These are phyloP conservation scores for Monosporascus sp. DNA, from an alignment of 2,329 filamentous ascomycete species.

Conservation along the genomic window DNA sequence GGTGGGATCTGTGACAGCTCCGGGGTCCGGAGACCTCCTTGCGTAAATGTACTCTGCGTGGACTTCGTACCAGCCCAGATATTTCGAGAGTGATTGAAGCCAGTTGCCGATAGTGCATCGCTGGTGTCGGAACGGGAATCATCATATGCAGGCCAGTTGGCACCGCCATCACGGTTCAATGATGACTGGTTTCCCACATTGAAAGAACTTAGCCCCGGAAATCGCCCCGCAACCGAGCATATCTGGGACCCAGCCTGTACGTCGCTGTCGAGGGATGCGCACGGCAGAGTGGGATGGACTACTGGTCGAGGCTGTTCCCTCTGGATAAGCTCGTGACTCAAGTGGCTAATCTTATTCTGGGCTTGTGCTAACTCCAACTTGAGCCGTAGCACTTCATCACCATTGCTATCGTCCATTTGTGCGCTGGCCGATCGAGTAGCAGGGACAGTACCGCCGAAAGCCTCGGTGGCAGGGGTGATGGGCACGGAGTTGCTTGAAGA, in stretches of 20 bases:
- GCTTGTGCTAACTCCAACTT: slow-evolving; percentile 68
- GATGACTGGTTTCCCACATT: slow-evolving; percentile 31
- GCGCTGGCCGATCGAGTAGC: slow-evolving; percentile 50
- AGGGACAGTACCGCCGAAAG: slow-evolving; percentile 41
- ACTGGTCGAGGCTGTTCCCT: slow-evolving; percentile 57
- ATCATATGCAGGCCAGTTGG: slow-evolving; percentile 48
- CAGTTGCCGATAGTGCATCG: slow-evolving; percentile 46
- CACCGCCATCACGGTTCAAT: slow-evolving; percentile 33
- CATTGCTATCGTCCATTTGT: slow-evolving; percentile 37
- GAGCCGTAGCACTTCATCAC: slow-evolving; percentile 60
- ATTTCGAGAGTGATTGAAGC: slow-evolving; percentile 48
- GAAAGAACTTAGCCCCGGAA: slow-evolving; percentile 13
- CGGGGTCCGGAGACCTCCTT: slow-evolving; percentile 22
- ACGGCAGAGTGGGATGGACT: slow-evolving; percentile 39
- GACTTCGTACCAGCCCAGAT: slow-evolving; percentile 51
- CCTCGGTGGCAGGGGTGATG: slow-evolving; percentile 56
- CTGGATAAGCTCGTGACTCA: slow-evolving; percentile 66
- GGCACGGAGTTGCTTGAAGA: slow-evolving; percentile 55
- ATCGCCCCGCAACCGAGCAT: slow-evolving; percentile 27
- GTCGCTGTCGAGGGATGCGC: slow-evolving; percentile 23
- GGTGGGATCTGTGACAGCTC: slow-evolving; percentile 34
- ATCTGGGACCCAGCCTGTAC: slow-evolving; percentile 16
- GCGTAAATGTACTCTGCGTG: slow-evolving; percentile 17
- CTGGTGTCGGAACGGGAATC: slow-evolving; percentile 53
- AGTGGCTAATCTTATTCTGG: slow-evolving; percentile 62